Evolutionary conservation across 345 rosid genomes (phyloP).

Genomic region (Kernera saxatilis): DNA sequence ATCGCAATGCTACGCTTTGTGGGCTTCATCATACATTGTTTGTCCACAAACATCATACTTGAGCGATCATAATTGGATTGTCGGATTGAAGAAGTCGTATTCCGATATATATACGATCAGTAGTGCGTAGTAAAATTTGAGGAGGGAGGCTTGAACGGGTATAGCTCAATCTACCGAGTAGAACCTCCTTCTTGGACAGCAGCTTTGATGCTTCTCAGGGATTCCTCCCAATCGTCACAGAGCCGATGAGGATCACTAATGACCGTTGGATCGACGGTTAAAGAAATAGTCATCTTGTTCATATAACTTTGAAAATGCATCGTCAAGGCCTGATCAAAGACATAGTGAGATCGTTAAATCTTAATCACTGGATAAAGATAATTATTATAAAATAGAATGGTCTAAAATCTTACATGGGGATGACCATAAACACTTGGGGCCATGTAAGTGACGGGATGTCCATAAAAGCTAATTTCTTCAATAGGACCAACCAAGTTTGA

Average conservation of each 20-base stretch:
- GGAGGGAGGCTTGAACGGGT: no score
- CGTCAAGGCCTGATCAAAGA: slow-evolving; percentile 56
- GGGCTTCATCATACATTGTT: no score
- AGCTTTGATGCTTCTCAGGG: slow-evolving; percentile 44
- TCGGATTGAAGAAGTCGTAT: no score
- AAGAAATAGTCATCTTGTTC: slow-evolving; percentile 54
- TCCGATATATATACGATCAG: no score
- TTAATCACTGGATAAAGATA: neutral
- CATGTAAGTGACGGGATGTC: slow-evolving; percentile 51
- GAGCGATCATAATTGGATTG: no score
- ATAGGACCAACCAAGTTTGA: slow-evolving; percentile 55
- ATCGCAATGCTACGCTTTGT: neutral
- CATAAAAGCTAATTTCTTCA: slow-evolving; percentile 61
- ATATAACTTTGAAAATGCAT: slow-evolving; percentile 74
- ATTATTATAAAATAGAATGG: no score
- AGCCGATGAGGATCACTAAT: slow-evolving; percentile 67
- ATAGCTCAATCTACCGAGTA: neutral
- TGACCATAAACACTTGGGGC: slow-evolving; percentile 66
- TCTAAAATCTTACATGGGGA: slow-evolving; percentile 45
- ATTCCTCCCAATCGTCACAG: slow-evolving; percentile 47
- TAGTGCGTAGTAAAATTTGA: no score
- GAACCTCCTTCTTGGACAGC: slow-evolving; percentile 13
- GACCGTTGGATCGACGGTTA: slow-evolving; percentile 60
- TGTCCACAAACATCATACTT: no score
- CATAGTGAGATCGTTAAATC: neutral